Evolutionary conservation across 306 rosid genomes (phyloP), one percentile per base, ranked within the genome.

Genomic region (Amphicarpaea edgeworthii): DNA sequence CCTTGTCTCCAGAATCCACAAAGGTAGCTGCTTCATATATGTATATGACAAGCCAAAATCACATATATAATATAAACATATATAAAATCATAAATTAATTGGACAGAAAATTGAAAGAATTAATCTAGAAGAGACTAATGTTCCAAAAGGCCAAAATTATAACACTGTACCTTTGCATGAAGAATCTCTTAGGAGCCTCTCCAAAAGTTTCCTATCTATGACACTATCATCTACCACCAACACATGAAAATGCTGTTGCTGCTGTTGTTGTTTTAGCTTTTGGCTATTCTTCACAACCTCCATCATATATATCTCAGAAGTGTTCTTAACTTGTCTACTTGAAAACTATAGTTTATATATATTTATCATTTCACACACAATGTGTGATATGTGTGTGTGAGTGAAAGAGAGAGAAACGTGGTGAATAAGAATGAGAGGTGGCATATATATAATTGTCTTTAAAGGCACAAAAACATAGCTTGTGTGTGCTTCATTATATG

Each of bases 221-320:
- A 85, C 78, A 67, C 90, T 92, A 16, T 95, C 99, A 70, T 95
- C 99, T 9, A 92, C 99, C 2, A 97, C 99, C 75, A 92, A 68
- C 17, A 95, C 99, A 87, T 95, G 99, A 77, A 95, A 92, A 89
- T 90, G 89, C 17, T 87, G 83, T 12, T 86, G 32, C 38, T 85
- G 40, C 1, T 74, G 61, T 3, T 62, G 68, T 16, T 62, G 68
- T 16, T 61, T 7, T 34, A 68, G 32, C 23, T 78, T 58, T 23
- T 67, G 45, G 3, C 42, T 7, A 45, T 80, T 87, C 62, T 80
- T 87, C 62, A 79, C 72, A 75, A 70, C 19, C 50, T 82, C 87
- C 87, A 77, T n/a, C n/a, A n/a, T n/a, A n/a, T n/a, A n/a, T n/a
- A n/a, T 62, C 65, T 87, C 90, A 57, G 61, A 10, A 82, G 60